Base-by-base conservation (phyloP, 495 filamentous ascomycete species). In the Penicillium soppii region DNA sequence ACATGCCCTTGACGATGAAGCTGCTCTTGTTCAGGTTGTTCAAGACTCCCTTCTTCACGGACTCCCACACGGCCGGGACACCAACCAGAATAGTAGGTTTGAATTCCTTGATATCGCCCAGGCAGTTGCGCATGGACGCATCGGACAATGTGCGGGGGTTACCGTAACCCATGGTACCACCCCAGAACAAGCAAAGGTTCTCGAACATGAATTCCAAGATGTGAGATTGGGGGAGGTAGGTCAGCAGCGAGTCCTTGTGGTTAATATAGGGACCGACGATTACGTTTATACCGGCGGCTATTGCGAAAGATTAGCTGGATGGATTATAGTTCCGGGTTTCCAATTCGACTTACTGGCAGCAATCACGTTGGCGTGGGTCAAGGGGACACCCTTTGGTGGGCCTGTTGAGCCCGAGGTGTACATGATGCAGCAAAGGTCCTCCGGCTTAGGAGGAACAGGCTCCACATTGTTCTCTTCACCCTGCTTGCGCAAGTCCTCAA, bases 381-480 rank as follows among this genome's bases (percentile, higher is more conserved):
- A 70, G 25, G 91, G 84, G 22, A 98, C 94, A 70, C 94, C 94
- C 79, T 97, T 98, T 29, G 94, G 94, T 0, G 91, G 82, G 42
- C 94, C 94, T 4, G 94, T 98, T n/a, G 92, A 96, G 36, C 94
- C 94, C 25, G 94, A 97, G 2, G 94, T 98, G 76, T 97, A 98
- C 94, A 98, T 98, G 69, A 98, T 95, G 67, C 94, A 96, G 79
- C 88, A 94, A 10, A 98, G 82, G 66, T 96, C 92, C 42, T 96
- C 89, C 2, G 89, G 80, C 21, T 75, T 70, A 3, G 94, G 92
- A 32, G 91, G 87, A 15, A 89, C 84, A 15, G 89, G 82, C 7
- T 97, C 92, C 38, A 84, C 82, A 7, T 81, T 84, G 63, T 95
- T 94, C 53, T 89, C 84, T 68, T 91, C 81, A 59, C 94, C 94